Conservation (phyloP, 768 basidiomycete species). For the Fibroporia radiculosa region DNA sequence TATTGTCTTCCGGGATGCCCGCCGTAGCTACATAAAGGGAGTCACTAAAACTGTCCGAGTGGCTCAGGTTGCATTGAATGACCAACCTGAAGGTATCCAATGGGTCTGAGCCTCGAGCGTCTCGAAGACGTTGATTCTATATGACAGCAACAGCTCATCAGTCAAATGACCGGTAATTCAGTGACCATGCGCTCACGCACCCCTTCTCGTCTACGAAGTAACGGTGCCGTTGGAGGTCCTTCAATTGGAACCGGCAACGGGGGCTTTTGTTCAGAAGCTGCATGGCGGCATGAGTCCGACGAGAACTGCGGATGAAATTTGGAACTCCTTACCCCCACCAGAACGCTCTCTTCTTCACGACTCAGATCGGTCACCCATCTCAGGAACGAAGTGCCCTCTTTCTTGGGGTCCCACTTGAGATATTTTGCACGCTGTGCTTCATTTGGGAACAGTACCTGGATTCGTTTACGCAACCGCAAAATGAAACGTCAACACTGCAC, state of each 20-base stretch:
- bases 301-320: neutral
- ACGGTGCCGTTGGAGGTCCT: constrained; percentile 10
- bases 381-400: constrained; percentile 10
- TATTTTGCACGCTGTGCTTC: constrained; percentile 7
- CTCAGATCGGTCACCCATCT: constrained; percentile 4
- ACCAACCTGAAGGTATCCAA: neutral
- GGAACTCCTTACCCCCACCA: constrained; percentile 11
- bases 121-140: constrained; percentile 1
- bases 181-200: constrained; percentile 4
- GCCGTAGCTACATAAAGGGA: neutral
- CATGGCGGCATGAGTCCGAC: neutral
- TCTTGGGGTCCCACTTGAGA: constrained; percentile 9
- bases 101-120: neutral
- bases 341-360: constrained; percentile 11
- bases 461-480: neutral
- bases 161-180: neutral
- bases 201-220: constrained; percentile 16
- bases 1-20: neutral
- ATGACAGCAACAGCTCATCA: neutral
- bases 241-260: constrained; percentile 7
- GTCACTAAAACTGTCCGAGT: neutral
- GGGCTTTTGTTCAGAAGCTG: constrained; percentile 13
- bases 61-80: neutral
- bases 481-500: too few relatives aligned
- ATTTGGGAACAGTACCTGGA: constrained; percentile 11